Evolutionary conservation across 2,329 filamentous ascomycete genomes (phyloP).

Genomic region (Pestalotiopsis sp.): DNA sequence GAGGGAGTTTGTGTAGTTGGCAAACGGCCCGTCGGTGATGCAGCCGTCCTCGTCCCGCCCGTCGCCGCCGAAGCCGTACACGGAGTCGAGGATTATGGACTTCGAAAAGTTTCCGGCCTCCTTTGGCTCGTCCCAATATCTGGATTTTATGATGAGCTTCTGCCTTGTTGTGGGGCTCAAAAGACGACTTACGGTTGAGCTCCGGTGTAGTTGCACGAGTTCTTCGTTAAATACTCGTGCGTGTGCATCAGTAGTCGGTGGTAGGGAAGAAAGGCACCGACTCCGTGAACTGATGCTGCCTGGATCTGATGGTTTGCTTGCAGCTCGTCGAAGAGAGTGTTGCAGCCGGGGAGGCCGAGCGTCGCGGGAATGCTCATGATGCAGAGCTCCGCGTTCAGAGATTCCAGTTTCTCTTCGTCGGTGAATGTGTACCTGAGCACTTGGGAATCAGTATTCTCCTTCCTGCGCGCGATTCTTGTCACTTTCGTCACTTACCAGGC

Average conservation of each 20-base stretch:
- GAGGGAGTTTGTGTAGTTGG: conserved; percentile 31
- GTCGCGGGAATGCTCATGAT: conserved; percentile 4
- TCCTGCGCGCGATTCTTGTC: not conserved
- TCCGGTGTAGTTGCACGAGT: conserved; percentile 2
- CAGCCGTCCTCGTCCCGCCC: conserved; percentile 26
- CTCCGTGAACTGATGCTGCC: not conserved
- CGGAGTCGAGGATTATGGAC: not conserved
- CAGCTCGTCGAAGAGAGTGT: not conserved
- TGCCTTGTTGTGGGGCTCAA: not conserved
- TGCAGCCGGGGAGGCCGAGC: conserved; percentile 1
- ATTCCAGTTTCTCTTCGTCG: not conserved
- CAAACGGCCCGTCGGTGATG: conserved; percentile 34
- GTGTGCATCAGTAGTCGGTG: conserved; percentile 6
- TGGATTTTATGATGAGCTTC: not conserved
- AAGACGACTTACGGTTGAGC: not conserved
- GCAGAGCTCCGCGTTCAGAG: conserved; percentile 3
- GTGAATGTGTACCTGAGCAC: not conserved
- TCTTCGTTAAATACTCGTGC: conserved; percentile 5
- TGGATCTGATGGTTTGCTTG: not conserved
- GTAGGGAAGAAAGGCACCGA: not conserved
- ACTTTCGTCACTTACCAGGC: not conserved
- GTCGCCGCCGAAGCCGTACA: conserved; percentile 28
- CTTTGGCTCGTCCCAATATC: conserved; percentile 8
- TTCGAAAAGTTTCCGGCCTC: conserved; percentile 5
- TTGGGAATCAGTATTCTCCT: not conserved